These are phyloP conservation scores for Persicaria maculosa DNA, from an alignment of 148 eudicot genomes.

Conservation along the genomic window DNA sequence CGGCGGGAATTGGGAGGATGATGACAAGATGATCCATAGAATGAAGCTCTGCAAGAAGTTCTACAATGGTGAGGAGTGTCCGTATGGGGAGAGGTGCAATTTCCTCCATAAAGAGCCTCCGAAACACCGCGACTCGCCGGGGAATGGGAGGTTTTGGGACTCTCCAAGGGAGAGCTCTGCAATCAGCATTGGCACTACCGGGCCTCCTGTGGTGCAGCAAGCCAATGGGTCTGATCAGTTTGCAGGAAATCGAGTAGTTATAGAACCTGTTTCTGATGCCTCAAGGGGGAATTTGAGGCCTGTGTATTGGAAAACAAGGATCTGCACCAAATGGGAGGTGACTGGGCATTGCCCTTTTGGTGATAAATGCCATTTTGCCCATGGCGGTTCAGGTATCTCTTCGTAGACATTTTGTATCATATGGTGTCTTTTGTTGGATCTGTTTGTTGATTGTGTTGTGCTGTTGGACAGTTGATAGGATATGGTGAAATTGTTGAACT, in stretches of 20 bases:
- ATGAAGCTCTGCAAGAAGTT: constrained; percentile 84
- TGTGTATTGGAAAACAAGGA: constrained; percentile 54
- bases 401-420: background rate
- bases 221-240: constrained; percentile 30
- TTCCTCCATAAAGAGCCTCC: constrained; percentile 66
- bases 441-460: background rate
- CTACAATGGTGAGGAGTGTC: constrained; percentile 91
- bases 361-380: constrained; percentile 85
- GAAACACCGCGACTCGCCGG: constrained; percentile 25
- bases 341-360: constrained; percentile 73
- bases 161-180: constrained; percentile 53
- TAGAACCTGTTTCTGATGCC: constrained; percentile 18
- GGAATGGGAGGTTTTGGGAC: constrained; percentile 24
- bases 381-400: constrained; percentile 64
- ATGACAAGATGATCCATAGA: constrained; percentile 54
- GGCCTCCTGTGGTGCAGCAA: constrained; percentile 27
- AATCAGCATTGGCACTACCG: constrained; percentile 46
- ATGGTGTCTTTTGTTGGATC: background rate
- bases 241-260: constrained; percentile 21
- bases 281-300: constrained; percentile 38
- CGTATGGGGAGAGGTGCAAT: constrained; percentile 85
- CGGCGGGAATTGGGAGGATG: constrained; percentile 56
- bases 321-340: constrained; percentile 64
- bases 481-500: background rate
- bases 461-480: background rate